phyloP scores from a whole-genome alignment of 495 filamentous ascomycete genomes.

The Darksidea phi region DNA sequence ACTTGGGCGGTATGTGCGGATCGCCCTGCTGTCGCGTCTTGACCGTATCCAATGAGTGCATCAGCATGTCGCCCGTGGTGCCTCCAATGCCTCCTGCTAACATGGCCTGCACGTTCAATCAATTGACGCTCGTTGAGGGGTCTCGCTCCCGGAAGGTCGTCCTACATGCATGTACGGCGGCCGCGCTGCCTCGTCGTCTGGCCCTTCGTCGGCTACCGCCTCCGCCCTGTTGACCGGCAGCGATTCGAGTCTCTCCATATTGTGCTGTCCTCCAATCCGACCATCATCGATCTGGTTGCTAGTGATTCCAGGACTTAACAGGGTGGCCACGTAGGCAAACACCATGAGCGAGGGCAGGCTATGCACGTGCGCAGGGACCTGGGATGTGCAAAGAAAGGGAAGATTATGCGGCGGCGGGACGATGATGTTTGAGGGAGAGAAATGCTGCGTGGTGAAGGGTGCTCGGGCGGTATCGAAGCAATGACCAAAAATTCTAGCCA shows the following conservation, averaged over 20 bases:
- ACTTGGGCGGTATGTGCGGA: constrained; percentile 84
- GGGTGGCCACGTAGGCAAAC: constrained; percentile 41
- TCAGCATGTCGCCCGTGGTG: constrained; percentile 90
- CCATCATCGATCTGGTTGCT: constrained; percentile 40
- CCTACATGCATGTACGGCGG: constrained; percentile 40
- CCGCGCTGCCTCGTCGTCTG: constrained; percentile 37
- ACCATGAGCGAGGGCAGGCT: constrained; percentile 36
- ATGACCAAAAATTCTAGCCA: constrained; percentile 12
- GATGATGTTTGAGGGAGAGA: not conserved
- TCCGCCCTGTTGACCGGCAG: not conserved
- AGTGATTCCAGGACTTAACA: constrained; percentile 29
- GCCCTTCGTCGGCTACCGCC: constrained; percentile 12
- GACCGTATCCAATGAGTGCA: constrained; percentile 98
- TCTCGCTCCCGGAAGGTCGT: not conserved
- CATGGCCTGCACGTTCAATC: constrained; percentile 67
- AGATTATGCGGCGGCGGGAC: not conserved
- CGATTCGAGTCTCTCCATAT: constrained; percentile 22
- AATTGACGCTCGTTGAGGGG: not conserved
- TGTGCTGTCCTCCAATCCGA: constrained; percentile 5
- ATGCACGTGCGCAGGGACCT: not conserved
- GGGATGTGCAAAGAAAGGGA: constrained; percentile 41
- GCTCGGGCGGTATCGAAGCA: not conserved
- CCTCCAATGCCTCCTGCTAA: constrained; percentile 89
- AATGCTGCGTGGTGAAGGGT: constrained; percentile 1
- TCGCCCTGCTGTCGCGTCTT: constrained; percentile 99